Evolutionary conservation across 2,329 filamentous ascomycete species (phyloP), one percentile per base, ranked within the genome.

Genomic region (Cryphonectria carpinicola): DNA sequence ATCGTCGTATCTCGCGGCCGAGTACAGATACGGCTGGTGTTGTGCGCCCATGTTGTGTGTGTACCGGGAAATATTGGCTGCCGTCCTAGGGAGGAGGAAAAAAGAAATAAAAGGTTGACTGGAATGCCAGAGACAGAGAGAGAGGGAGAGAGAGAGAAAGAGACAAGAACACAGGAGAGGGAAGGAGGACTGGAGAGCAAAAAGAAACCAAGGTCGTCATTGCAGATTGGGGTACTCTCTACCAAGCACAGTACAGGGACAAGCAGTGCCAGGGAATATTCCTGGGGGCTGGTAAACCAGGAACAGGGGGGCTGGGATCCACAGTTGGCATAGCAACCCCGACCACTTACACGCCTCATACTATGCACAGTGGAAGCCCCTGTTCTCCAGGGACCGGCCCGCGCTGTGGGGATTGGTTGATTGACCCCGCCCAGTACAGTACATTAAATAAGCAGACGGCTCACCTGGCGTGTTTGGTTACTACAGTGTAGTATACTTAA

Each of bases 1-100:
- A 76, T 84, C 78, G 76, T 75, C 81, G 58, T 71, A 71, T 79
- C 73, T 86, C 80, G 79, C 84, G 76, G 81, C 76, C 72, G 90
- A 87, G 82, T 96, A 96, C 80, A 95, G 86, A 83, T 91, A 96
- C 69, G 93, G 93, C 81, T 80, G 46, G 46, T 49, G 81, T 54
- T 77, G 79, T 72, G 74, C 73, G 66, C 76, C 79, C 80, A 81
- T 81, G 32, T n/a, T n/a, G n/a, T n/a, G 32, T 75, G 52, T 19
- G 46, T 49, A n/a, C 49, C 4, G 56, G 32, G 37, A 39, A 37
- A 49, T 58, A 10, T 28, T 28, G 19, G 19, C n/a, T 62, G 37
- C 41, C 39, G 64, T 13, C 28, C 25, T n/a, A 35, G 61, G 63
- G 46, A 32, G 4, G 32, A 32, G 28, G 17, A 11, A 11, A 14